Conservation (phyloP, 441 rosid species). For the Aquilaria agallochum region DNA sequence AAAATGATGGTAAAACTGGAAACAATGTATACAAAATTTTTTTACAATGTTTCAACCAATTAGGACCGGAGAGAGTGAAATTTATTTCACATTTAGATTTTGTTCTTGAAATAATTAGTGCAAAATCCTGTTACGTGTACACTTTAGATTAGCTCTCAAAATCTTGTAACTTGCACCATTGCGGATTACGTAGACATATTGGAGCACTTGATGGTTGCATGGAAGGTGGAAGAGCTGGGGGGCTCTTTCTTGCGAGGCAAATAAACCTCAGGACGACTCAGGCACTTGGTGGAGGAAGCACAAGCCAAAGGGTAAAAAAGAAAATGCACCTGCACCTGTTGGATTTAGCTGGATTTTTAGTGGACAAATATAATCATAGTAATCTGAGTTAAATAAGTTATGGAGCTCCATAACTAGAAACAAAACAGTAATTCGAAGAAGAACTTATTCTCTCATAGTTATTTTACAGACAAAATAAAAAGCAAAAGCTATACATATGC, state of each 20-base stretch:
- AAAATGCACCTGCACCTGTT: constrained; percentile 19
- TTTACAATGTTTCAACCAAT: too few species aligned
- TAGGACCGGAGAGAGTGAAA: too few species aligned
- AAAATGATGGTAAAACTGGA: too few species aligned
- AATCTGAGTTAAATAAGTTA: too few species aligned
- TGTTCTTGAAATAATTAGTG: too few species aligned
- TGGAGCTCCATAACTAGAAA: too few species aligned
- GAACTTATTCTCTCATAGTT: too few species aligned
- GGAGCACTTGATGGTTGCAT: constrained; percentile 84
- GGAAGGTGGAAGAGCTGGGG: constrained; percentile 59
- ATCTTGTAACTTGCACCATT: constrained; percentile 83
- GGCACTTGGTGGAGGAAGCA: constrained; percentile 86
- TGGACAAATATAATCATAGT: constrained; percentile 37
- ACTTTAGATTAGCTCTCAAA: constrained; percentile 33
- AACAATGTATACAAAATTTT: too few species aligned
- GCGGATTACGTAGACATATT: constrained; percentile 85
- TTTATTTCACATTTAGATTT: too few species aligned
- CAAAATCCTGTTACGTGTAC: too few species aligned
- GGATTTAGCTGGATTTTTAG: constrained; percentile 86
- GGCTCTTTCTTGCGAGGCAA: constrained; percentile 79
- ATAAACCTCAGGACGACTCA: constrained; percentile 81
- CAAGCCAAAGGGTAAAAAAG: constrained; percentile 69
- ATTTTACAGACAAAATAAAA: not conserved
- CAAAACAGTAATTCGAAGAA: too few species aligned
- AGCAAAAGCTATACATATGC: constrained; percentile 1